Evolutionary conservation across 768 basidiomycete genomes (phyloP).

Genomic region (Rickenella mellea): DNA sequence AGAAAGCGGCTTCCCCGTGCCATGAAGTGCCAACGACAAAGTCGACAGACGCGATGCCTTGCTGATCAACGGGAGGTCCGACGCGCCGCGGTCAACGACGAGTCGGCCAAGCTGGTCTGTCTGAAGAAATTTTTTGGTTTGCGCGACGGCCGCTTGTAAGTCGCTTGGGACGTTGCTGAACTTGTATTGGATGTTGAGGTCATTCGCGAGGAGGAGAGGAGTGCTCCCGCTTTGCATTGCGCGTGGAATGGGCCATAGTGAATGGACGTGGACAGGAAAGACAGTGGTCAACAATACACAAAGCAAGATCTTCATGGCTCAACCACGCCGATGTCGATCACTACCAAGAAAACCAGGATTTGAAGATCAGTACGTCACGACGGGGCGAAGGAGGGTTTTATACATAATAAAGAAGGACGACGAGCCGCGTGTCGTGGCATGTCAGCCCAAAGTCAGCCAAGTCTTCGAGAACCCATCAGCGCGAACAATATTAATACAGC

Average conservation of each 20-base stretch:
- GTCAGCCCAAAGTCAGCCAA: too few species aligned
- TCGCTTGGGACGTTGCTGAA: constrained; percentile 41
- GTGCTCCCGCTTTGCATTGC: constrained; percentile 12
- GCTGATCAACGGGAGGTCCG: constrained; percentile 28
- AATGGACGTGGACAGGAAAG: constrained; percentile 1
- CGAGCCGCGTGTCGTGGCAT: too few species aligned
- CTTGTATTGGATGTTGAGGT: constrained; percentile 41
- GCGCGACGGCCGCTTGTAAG: constrained; percentile 44
- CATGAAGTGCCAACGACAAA: constrained; percentile 34
- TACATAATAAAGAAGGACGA: too few species aligned
- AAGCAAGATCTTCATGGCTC: too few species aligned
- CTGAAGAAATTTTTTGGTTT: constrained; percentile 32
- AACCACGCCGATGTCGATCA: too few species aligned
- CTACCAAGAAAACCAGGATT: too few species aligned
- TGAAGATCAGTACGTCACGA: too few species aligned
- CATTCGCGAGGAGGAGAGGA: constrained; percentile 11
- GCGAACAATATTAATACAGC: too few species aligned
- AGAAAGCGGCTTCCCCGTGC: constrained; percentile 18
- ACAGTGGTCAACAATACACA: too few species aligned
- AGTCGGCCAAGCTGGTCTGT: constrained; percentile 53
- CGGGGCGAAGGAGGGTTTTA: too few species aligned
- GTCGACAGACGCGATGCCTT: constrained; percentile 31
- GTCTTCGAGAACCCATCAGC: too few species aligned
- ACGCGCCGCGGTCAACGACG: constrained; percentile 46
- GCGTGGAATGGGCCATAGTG: constrained; percentile 22